Base-by-base conservation (phyloP, 2,329 filamentous ascomycete genomes). In the Aureobasidium namibiae region DNA sequence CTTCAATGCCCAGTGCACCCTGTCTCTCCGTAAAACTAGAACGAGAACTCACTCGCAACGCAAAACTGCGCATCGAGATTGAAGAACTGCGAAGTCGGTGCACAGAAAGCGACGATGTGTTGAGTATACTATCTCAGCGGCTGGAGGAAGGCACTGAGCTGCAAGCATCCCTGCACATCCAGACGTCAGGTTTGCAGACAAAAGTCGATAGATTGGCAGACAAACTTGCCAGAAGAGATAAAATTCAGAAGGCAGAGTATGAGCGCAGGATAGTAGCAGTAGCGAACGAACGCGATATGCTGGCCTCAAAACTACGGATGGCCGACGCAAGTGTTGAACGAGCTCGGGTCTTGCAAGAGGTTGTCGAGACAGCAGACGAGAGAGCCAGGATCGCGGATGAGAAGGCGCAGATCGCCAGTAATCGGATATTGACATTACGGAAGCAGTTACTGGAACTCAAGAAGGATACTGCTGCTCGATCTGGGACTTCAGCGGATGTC, bases 361-460 rank as follows among this genome's bases (percentile, higher is more conserved):
- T 2, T 6, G 50, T 26, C 4, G 24, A 16, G 16, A 26, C 1
- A 14, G 50, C 24, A 10, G 38, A 54, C 16, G 36, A 46, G 4
- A 41, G 29, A 18, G 16, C 38, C n/a, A 46, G 44, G 14, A 5
- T n/a, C 14, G 24, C 50, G 11, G 50, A 54, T 3, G 38, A 46
- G 14, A 58, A 29, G 23, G 56, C 34, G 21, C 33, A 44, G 18
- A 21, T 11, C n/a, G 56, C 56, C 6, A 18, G 3, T 8, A 50
- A 26, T 1, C 45, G 46, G 8, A 31, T 34, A 11, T 1, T 90
- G 85, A 0, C 87, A 87, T 66, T 88, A 84, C 79, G 79, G 48
- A 74, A 75, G 4, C 85, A 88, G 69, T 77, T 84, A 14, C 90
- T 75, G 52, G 77, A 73, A 63, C 86, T 84, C n/a, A 91, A 84